Conservation (phyloP, 2,329 filamentous ascomycete genomes). For the Claviceps citrina region DNA sequence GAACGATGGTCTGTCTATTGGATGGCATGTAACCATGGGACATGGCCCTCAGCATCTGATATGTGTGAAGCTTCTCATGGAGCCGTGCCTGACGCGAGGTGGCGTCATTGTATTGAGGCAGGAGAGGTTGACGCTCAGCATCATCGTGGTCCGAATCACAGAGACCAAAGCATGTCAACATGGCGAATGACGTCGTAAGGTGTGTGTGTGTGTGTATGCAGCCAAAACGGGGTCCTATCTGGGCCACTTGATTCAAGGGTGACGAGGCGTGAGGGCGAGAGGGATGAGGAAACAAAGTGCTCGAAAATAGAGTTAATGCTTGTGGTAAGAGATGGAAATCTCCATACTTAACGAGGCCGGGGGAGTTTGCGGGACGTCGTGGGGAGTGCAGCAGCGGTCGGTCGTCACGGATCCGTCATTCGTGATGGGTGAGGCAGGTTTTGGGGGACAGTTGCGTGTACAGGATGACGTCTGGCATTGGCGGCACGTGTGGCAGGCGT, state of each 20-base stretch:
- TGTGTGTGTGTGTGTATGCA: background rate
- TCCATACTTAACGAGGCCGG: background rate
- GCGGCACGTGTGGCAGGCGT: background rate
- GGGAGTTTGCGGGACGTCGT: no score
- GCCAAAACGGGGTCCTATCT: background rate
- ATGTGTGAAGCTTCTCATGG: conserved; percentile 81
- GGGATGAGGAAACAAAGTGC: background rate
- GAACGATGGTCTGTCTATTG: conserved; percentile 67
- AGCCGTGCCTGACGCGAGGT: conserved; percentile 62
- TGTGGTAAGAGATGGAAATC: background rate
- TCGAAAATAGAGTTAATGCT: background rate
- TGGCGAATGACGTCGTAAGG: conserved; percentile 8
- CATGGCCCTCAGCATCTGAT: conserved; percentile 77
- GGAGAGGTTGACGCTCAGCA: conserved; percentile 56
- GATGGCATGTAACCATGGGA: conserved; percentile 82
- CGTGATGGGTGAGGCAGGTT: background rate
- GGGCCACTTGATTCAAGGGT: background rate
- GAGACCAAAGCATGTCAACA: conserved; percentile 52
- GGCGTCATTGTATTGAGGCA: conserved; percentile 71
- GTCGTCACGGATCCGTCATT: conserved; percentile 3
- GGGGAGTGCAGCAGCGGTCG: no score
- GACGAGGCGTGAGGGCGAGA: background rate
- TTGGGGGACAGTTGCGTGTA: background rate
- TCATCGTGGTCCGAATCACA: conserved; percentile 29
- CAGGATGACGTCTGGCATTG: conserved; percentile 4